Conservation (phyloP, 2,329 filamentous ascomycete species). For the Leptographium radiaticola region DNA sequence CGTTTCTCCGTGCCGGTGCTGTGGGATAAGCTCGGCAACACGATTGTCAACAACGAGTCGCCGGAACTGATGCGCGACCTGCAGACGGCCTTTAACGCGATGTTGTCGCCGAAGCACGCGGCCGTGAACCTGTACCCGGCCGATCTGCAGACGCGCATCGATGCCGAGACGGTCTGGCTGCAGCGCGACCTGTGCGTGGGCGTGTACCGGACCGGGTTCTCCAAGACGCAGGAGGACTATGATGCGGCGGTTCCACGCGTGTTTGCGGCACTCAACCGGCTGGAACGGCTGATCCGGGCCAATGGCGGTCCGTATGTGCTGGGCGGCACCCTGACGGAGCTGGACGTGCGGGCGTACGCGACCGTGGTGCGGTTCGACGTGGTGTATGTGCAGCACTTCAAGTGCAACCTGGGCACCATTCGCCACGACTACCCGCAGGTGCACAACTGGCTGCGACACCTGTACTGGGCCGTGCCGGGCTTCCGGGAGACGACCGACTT, state of each 20-base stretch:
- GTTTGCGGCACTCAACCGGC: constrained; percentile 45
- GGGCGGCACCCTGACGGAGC: constrained; percentile 40
- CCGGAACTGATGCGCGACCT: constrained; percentile 44
- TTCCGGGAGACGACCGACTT: constrained; percentile 50
- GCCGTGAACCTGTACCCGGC: constrained; percentile 39
- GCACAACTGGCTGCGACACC: constrained; percentile 44
- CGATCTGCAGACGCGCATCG: constrained; percentile 33
- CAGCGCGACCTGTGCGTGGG: constrained; percentile 42
- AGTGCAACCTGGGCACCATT: constrained; percentile 49
- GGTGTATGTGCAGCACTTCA: constrained; percentile 54
- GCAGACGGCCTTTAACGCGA: constrained; percentile 38
- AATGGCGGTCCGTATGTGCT: constrained; percentile 39
- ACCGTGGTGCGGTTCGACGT: constrained; percentile 47
- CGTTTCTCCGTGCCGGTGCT: constrained; percentile 47
- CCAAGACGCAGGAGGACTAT: constrained; percentile 39
- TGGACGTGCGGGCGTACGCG: constrained; percentile 44
- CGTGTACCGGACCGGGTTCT: constrained; percentile 51
- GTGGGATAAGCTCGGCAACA: constrained; percentile 45
- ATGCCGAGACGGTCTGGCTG: constrained; percentile 38
- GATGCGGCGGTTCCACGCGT: constrained; percentile 38
- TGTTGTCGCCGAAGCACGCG: constrained; percentile 27
- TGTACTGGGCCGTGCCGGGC: constrained; percentile 43
- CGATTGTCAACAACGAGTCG: constrained; percentile 49
- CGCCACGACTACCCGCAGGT: constrained; percentile 46
- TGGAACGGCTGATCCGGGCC: constrained; percentile 31